Evolutionary conservation across 2,329 filamentous ascomycete genomes (phyloP), one percentile per base, ranked within the genome.

Genomic region (Zelopaecilomyces penicillatus): DNA sequence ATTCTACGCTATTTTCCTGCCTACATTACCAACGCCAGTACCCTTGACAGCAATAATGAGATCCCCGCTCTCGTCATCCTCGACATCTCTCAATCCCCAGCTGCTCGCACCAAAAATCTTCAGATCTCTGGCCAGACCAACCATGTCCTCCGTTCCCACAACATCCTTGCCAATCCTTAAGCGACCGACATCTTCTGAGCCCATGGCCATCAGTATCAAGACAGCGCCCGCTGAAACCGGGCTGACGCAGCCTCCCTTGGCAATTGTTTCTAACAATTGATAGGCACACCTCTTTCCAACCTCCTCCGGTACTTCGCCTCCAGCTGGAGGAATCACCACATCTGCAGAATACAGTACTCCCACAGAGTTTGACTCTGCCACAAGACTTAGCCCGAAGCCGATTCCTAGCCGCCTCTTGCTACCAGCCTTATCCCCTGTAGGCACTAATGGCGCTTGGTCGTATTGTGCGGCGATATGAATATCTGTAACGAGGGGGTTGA

Each of bases 151-250:
- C 3, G 82, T 85, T 0, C 82, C 90, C 38, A 97, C 66, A 1
- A 96, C 80, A 39, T 91, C 85, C 55, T 80, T 82, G 30, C 90
- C 88, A 47, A 98, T 62, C 50, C 87, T 79, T 53, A 98, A 64
- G 47, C 93, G 78, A 4, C 93, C 93, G 10, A 98, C 89, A 64
- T 98, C 93, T 62, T 97, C 93, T 1, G 85, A 87, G 0, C 93
- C 93, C 93, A 98, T 97, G 31, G 90, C 88, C 93, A 98, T 98
- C 50, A 98, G 71, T 12, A 83, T 86, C 43, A 98, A 65, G 52
- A 95, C 75, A 0, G 84, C 91, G 3, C 79, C 73, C 5, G 83
- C 82, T 3, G 87, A 85, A 3, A 84, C 75, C 10, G 73, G 74
- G 43, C 82, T 83, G 3, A 87, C 85, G 61, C 88, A 95, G 1